Percentiles rank a stretch among this genome's conserved stretches.
These are phyloP conservation scores for Solanum appendiculatum DNA, from an alignment of 257 asterid species.

Conservation along the genomic window DNA sequence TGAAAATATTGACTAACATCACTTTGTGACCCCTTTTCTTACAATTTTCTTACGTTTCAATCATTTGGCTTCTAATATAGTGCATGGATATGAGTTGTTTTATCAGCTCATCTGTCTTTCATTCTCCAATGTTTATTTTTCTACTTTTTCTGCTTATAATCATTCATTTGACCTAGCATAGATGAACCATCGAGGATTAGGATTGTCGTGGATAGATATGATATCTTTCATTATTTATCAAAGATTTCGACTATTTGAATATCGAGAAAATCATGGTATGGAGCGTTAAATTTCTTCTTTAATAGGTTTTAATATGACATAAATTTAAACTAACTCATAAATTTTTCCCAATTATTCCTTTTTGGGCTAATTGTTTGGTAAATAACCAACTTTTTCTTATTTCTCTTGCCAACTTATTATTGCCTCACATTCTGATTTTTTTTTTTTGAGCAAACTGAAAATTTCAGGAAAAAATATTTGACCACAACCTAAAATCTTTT, in stretches of 20 bases:
- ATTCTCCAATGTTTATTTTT: not conserved
- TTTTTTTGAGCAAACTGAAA: not conserved
- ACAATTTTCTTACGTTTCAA: not conserved
- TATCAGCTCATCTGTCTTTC: not conserved
- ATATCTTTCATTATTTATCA: not conserved
- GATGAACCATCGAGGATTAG: not conserved
- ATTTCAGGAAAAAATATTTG: too few species aligned
- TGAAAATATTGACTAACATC: not conserved
- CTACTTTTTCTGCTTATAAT: too few species aligned
- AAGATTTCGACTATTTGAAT: not conserved
- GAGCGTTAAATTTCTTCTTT: not conserved
- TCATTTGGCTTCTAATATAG: not conserved
- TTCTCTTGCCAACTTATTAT: not conserved
- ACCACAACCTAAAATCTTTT: not conserved
- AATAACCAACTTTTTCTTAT: not conserved
- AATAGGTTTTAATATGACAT: not conserved
- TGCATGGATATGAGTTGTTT: not conserved
- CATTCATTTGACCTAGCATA: not conserved
- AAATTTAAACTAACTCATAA: not conserved
- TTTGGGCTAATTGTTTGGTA: not conserved
- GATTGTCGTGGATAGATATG: not conserved
- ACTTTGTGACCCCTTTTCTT: not conserved
- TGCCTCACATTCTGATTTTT: not conserved
- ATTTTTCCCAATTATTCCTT: not conserved
- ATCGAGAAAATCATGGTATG: not conserved